Evolutionary conservation across 352 stramenopile genomes (phyloP), one percentile per base, ranked within the genome.

Genomic region (Globisporangium viniferum): DNA sequence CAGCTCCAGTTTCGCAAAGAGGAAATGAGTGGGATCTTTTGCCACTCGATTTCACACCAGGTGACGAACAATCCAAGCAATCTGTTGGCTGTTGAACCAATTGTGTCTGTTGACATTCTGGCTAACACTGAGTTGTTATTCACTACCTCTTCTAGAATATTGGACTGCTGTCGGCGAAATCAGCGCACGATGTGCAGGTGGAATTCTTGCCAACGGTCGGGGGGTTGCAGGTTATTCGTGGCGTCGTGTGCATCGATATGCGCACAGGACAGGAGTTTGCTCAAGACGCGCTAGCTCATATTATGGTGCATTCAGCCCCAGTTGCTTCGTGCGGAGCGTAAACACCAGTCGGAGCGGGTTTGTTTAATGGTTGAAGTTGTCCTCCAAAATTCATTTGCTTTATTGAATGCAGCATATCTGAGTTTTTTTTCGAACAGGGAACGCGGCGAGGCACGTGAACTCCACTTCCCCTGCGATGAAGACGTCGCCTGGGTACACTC

Each of bases 1-100:
- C 88, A 96, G 68, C 71, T 96, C 6, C 88, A 94, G 62, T 91
- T 96, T 53, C 83, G 84, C 2, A 89, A 84, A 51, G 75, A 90
- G 22, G 66, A 84, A 6, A 94, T 89, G 74, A 71, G 58, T 41
- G 85, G 88, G 27, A 89, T 96, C 64, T 73, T 92, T 44, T 94
- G 85, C 64, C 82, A 78, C 8, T 90, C 81, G 0, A 57, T 92
- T 24, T 93, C 86, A 12, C 77, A 91, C 46, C 88, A 91, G 83
- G 88, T 94, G 74, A 5, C 18, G 18, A 22, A 22, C 7, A 51
- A 51, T 51, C 44, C 18, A 22, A 51, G 18, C 18, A 51, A 9
- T 22, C 18, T 22, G 18, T 51, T 51, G 15, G 15, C 22, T 24
- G n/a, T 20, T 5, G 51, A 14, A 55, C 4, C 10, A 24, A 7